Base-by-base conservation (phyloP, 306 rosid species). In the Cicer pinnatifidum region DNA sequence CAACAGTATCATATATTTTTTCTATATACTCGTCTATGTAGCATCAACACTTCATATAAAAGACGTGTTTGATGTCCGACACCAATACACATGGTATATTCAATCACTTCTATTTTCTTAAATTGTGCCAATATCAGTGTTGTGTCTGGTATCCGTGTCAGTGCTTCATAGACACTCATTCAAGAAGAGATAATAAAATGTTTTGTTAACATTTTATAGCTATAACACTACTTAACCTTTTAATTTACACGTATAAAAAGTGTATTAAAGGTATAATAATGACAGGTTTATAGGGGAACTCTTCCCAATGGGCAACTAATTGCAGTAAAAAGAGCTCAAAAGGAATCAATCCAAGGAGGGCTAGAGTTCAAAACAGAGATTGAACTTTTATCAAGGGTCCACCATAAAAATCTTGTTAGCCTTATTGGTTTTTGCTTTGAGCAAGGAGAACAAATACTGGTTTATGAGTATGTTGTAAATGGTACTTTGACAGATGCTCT, bases 311-410 rank as follows among this genome's bases (percentile, higher is more conserved):
- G 96, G 12, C 62, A 85, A 53, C 45, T 84, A 47, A 73, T 92
- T 15, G 97, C 97, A 0, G 73, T 92, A 38, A 92, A 92, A 78
- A 70, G 90, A 70, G 86, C 93, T 52, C 78, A 69, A 66, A 65
- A 66, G 54, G 93, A 85, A 71, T 88, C 97, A 2, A 75, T 69
- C 81, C 96, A 88, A 59, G 92, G 90, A 41, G 89, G 75, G 1
- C 33, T 78, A 23, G 89, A 92, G 81, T 92, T 92, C 71, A 92
- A 81, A 72, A 86, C 86, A 9, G 97, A 92, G 86, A 89, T 92
- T 76, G 97, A 89, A 75, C 91, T 92, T 66, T 84, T 92, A 39
- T 92, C 97, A 35, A 87, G 97, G 64, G 96, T 89, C 59, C 97
- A 92, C 61, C 97, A 92, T 53, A 91, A 79, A 67, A 91, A 91